These are phyloP conservation scores for Penicillium pulvis DNA, from an alignment of 495 filamentous ascomycete genomes.

Conservation along the genomic window DNA sequence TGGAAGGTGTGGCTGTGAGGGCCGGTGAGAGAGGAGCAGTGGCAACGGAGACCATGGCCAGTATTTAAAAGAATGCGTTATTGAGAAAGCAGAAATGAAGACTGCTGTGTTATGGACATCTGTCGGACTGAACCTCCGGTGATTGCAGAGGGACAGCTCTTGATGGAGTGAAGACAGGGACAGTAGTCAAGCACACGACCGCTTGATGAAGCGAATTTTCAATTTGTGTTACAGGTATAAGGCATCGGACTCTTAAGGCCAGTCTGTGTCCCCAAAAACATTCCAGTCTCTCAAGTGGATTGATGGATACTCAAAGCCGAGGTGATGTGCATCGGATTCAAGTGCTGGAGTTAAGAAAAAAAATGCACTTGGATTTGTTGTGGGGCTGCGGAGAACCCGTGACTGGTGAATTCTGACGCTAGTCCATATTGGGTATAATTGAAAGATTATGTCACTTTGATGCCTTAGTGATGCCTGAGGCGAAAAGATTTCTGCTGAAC, in stretches of 20 bases:
- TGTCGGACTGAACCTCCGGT: constrained; percentile 14
- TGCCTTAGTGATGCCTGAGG: constrained; percentile 9
- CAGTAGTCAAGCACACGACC: constrained; percentile 31
- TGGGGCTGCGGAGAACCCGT: constrained; percentile 31
- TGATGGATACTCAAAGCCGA: constrained; percentile 25
- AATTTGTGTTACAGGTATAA: constrained; percentile 22
- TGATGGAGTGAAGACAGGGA: constrained; percentile 11
- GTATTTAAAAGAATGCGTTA: constrained; percentile 9
- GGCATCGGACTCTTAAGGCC: constrained; percentile 10
- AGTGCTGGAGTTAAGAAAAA: constrained; percentile 5
- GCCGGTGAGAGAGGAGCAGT: constrained; percentile 36
- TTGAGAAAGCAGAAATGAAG: constrained; percentile 12
- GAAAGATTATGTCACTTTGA: constrained; percentile 19
- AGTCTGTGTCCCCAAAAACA: constrained; percentile 26
- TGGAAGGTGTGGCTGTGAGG: constrained; percentile 24
- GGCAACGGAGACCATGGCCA: constrained; percentile 49
- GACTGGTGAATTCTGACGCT: constrained; percentile 24
- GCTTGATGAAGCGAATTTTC: constrained; percentile 5
- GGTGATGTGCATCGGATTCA: constrained; percentile 12
- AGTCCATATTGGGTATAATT: constrained; percentile 20
- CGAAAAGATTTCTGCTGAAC: background rate
- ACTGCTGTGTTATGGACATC: constrained; percentile 26
- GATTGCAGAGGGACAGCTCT: constrained; percentile 10
- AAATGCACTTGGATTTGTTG: constrained; percentile 15
- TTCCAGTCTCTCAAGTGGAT: constrained; percentile 14